A percentile compares a stretch with the other conserved stretches of the same genome.
Evolutionary conservation across 2,329 filamentous ascomycete genomes (phyloP).

Genomic region (Penicillium sp.): DNA sequence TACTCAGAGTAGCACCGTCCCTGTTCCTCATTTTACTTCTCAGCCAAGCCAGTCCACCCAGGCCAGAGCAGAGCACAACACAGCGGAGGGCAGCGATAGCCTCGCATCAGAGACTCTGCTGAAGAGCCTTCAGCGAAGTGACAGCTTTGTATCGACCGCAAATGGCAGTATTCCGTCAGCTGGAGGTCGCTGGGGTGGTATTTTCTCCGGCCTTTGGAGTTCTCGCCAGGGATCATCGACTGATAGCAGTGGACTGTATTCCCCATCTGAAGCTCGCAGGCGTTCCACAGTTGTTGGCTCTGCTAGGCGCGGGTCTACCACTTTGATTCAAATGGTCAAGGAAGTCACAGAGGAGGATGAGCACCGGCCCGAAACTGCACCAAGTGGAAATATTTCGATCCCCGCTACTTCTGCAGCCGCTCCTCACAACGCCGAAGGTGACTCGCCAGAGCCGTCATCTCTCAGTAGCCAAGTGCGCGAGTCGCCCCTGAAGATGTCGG

Average conservation of each 20-base stretch:
- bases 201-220: slow-evolving; percentile 56
- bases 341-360: slow-evolving; percentile 26
- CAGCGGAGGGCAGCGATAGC: slow-evolving; percentile 36
- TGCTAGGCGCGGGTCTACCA: slow-evolving; percentile 27
- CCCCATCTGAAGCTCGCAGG: slow-evolving; percentile 25
- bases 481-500: slow-evolving; percentile 51
- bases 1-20: slow-evolving; percentile 49
- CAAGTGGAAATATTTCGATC: slow-evolving; percentile 37
- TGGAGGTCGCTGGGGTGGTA: slow-evolving; percentile 52
- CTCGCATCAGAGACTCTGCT: slow-evolving; percentile 55
- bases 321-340: slow-evolving; percentile 36
- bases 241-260: slow-evolving; percentile 31
- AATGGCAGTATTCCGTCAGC: slow-evolving; percentile 47
- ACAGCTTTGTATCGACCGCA: slow-evolving; percentile 47
- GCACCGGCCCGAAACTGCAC: slow-evolving; percentile 20
- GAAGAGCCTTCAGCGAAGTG: slow-evolving; percentile 52
- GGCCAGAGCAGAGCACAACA: slow-evolving; percentile 23
- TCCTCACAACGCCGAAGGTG: slow-evolving; percentile 21
- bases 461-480: slow-evolving; percentile 37
- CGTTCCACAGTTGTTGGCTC: slow-evolving; percentile 28
- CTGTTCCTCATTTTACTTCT: slow-evolving; percentile 53
- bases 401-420: slow-evolving; percentile 24
- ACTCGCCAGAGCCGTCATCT: slow-evolving; percentile 29
- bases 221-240: slow-evolving; percentile 48
- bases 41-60: slow-evolving; percentile 34